Base-by-base conservation (phyloP, 2,329 filamentous ascomycete genomes). In the Talaromyces sp. region DNA sequence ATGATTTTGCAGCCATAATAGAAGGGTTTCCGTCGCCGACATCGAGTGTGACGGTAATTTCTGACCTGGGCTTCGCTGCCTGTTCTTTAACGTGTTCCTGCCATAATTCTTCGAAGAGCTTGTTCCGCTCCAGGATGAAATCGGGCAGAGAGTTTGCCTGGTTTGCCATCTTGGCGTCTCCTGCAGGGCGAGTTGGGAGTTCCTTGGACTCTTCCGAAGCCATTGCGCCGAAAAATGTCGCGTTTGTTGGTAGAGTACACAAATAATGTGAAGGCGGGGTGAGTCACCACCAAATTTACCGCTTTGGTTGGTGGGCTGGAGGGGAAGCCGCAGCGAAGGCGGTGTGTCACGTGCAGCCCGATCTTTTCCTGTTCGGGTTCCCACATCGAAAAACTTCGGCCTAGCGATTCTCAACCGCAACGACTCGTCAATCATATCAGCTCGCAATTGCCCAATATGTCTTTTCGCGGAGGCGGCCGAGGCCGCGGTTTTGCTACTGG, bases 21-120 rank as follows among this genome's bases (percentile, higher is more conserved):
- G 72, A 71, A 29, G 73, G 72, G 58, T 74, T 74, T 49, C 75
- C 76, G 58, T 77, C 67, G 27, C 75, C 77, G 56, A 78, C 70
- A 58, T 77, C 74, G 56, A 81, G 70, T 58, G 75, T 76, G 66
- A 86, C 82, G 43, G 75, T 78, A 66, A 82, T 80, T 50, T 78
- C 73, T 17, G 75, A 68, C 60, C 78, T 78, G 24, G 74, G 73
- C 64, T 74, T 77, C 66, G 80, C 76, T 58, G 84, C 82, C 65
- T 91, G 78, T 73, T 95, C 90, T 61, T 89, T 89, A 67, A 96
- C 88, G 71, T 91, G 86, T 73, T 89, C 85, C 66, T 90, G 87
- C 83, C 96, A 96, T 66, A 97, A 82, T 73, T 89, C 87, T 74
- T 97, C 90, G 78, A 97, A 97, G 55, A 98, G 81, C 58, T 89